Conservation (phyloP, 805 yeast species). For the Lipomyces starkeyi region DNA sequence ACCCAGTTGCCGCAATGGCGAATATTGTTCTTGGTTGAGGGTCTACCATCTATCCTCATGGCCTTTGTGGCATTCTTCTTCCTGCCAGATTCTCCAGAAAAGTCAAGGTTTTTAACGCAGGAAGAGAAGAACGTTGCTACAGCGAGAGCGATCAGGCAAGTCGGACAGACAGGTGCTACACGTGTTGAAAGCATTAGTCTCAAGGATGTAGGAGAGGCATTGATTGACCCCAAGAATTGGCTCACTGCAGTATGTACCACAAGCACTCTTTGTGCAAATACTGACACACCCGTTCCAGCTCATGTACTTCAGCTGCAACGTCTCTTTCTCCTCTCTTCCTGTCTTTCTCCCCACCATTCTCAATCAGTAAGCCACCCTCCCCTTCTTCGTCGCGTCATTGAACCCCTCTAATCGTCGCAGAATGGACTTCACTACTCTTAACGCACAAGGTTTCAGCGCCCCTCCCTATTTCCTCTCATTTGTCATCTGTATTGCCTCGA, state of each 20-base stretch:
- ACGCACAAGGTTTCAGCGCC: not conserved
- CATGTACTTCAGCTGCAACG: conserved; percentile 6
- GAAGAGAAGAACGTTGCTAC: not conserved
- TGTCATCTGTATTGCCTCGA: not conserved
- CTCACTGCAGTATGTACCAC: conserved; percentile 1
- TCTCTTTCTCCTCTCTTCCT: conserved; percentile 2
- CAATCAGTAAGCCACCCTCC: not conserved
- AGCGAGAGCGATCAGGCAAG: not conserved
- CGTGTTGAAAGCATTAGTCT: not conserved
- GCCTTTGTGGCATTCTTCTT: conserved; percentile 51
- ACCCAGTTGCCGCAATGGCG: conserved; percentile 54
- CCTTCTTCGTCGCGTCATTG: not conserved
- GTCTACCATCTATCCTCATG: conserved; percentile 47
- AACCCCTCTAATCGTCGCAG: conserved; percentile 1
- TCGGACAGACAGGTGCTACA: not conserved
- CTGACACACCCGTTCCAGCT: not conserved
- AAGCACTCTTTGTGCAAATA: not conserved
- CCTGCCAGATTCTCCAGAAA: conserved; percentile 71
- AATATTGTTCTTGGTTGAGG: conserved; percentile 62
- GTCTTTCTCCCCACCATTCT: not conserved
- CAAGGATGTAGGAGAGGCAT: not conserved
- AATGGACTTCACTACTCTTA: not conserved
- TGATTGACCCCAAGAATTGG: conserved; percentile 1
- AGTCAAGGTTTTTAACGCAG: not conserved
- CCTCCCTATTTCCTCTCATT: conserved; percentile 3